Evolutionary conservation across 495 filamentous ascomycete genomes (phyloP), one percentile per base, ranked within the genome.

Genomic region (Collariella sp.): DNA sequence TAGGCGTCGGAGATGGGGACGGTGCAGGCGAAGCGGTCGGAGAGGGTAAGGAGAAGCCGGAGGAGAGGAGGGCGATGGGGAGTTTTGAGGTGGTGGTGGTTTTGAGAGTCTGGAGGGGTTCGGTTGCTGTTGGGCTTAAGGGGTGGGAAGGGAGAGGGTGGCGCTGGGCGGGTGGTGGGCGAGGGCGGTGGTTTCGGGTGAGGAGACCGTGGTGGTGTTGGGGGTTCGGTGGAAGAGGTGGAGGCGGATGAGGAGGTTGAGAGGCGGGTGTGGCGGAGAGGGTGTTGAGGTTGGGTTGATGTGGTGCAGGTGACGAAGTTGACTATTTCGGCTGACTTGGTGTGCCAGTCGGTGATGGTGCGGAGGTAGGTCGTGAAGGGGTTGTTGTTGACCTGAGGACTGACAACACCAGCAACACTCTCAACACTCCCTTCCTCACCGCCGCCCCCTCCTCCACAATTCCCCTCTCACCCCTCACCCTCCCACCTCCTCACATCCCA

Each of bases 1-100:
- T 95, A 95, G 2, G 80, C 74, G 59, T 96, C 91, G 11, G 74
- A 70, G 45, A 95, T 86, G 7, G 85, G 85, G 11, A 91, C 80
- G 15, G 75, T 71, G 46, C 76, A 79, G 0, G 90, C 84, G 60
- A 85, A 91, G 31, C 75, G 68, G 62, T 96, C 87, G 6, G 85
- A 84, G 1, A 81, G 80, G 1, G 83, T 13, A 97, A 80, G 54
- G 86, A 82, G 66, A 85, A 96, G 15, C 83, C 81, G 2, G 58
- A 46, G 0, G 87, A 81, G 1, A 95, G 69, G 7, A 96, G 67
- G 3, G 88, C 81, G n/a, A 95, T 73, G 0, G 88, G 89, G 0
- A 76, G 56, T 7, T n/a, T 43, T 39, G 23, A 4, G 20, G 10
- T 35, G 47, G 34, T 9, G 11, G 15, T 34, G 35, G 1, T n/a